Evolutionary conservation across 148 eudicot species (phyloP).

Genomic region (Drosera capensis): DNA sequence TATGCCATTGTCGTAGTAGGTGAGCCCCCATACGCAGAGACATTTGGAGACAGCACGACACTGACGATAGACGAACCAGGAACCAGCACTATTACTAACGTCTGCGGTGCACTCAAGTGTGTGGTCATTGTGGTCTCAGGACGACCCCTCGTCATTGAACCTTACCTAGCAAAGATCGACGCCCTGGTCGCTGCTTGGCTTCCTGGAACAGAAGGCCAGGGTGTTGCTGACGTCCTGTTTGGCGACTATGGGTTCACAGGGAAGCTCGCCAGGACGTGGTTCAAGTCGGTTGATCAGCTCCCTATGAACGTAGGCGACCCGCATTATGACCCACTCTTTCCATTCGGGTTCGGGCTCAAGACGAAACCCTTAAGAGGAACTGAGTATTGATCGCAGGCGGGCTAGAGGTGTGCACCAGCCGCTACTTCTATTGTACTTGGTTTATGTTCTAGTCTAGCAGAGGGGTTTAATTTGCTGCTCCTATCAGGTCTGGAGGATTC

Average conservation of each 20-base stretch:
- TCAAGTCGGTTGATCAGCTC: conserved; percentile 35
- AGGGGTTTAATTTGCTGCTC: too few relatives aligned
- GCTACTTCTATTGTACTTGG: too few relatives aligned
- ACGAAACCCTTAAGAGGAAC: conserved; percentile 15
- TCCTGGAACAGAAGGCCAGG: conserved; percentile 51
- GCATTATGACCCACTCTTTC: conserved; percentile 38
- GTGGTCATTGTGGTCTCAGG: conserved; percentile 35
- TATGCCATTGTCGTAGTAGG: conserved; percentile 42
- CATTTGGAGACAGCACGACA: conserved; percentile 26
- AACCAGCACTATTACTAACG: conserved; percentile 20
- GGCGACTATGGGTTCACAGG: conserved; percentile 44
- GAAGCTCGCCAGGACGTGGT: conserved; percentile 41
- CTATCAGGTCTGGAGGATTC: too few relatives aligned
- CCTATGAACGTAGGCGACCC: conserved; percentile 42
- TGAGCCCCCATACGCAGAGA: conserved; percentile 36
- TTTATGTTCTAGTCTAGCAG: too few relatives aligned
- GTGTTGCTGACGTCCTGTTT: conserved; percentile 32
- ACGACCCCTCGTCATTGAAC: conserved; percentile 34
- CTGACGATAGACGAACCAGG: conserved; percentile 32
- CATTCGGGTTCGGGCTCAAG: conserved; percentile 41
- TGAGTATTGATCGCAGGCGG: conserved; percentile 3
- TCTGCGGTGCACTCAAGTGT: conserved; percentile 26
- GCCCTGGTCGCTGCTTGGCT: conserved; percentile 54
- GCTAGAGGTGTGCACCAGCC: too few relatives aligned
- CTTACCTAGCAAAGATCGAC: conserved; percentile 22